phyloP scores from a whole-genome alignment of 805 yeast genomes.

The Lipomyces kockii region DNA sequence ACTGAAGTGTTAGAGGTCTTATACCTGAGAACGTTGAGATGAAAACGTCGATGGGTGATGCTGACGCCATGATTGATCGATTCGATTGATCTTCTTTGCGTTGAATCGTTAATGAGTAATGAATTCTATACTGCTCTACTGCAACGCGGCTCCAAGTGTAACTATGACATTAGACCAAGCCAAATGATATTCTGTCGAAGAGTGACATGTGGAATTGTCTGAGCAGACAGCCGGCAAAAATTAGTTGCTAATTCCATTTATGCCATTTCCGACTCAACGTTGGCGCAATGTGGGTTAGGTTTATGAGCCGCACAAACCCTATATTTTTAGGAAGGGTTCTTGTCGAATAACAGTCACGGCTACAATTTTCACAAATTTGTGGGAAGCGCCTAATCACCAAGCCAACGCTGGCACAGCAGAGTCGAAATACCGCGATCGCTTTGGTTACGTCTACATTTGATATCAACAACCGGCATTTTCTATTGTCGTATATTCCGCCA shows the following conservation, averaged over 20 bases:
- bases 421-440: not conserved
- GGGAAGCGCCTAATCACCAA: not conserved
- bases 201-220: too few relatives aligned
- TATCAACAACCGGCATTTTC: not conserved
- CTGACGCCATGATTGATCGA: not conserved
- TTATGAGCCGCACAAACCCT: too few relatives aligned
- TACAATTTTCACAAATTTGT: not conserved
- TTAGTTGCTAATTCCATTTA: too few relatives aligned
- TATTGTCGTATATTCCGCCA: conserved; percentile 36
- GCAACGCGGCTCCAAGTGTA: too few relatives aligned
- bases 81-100: not conserved
- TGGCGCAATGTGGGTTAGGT: too few relatives aligned
- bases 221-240: too few relatives aligned
- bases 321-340: too few relatives aligned
- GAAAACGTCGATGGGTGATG: conserved; percentile 9
- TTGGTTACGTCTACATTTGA: not conserved
- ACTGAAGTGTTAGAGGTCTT: not conserved
- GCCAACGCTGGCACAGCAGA: not conserved
- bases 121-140: not conserved
- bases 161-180: too few relatives aligned
- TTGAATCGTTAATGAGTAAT: not conserved
- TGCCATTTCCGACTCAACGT: too few relatives aligned
- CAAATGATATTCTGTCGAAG: too few relatives aligned
- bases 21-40: conserved; percentile 14
- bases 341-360: not conserved